A percentile compares a stretch with the other conserved stretches of the same genome.
phyloP scores from a whole-genome alignment of 352 stramenopile species.

The Pythium biforme region DNA sequence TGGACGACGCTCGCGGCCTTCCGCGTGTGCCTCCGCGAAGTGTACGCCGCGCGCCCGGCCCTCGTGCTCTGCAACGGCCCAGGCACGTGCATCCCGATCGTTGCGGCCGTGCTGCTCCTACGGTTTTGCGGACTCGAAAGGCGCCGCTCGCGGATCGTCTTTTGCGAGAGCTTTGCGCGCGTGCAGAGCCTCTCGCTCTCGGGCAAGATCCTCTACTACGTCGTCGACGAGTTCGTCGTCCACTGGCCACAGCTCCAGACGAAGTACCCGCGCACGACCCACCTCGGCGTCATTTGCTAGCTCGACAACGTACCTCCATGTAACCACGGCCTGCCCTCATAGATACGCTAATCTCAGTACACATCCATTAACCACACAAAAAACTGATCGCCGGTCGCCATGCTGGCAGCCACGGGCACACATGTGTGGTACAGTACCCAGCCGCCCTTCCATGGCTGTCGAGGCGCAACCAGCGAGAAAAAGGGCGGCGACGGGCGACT shows the following conservation, averaged over 20 bases:
- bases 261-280: conserved; percentile 79
- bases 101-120: conserved; percentile 79
- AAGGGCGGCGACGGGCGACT: too few relatives aligned
- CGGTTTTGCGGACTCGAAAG: conserved; percentile 71
- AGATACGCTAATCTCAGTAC: too few relatives aligned
- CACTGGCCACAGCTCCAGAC: conserved; percentile 91
- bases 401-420: too few relatives aligned
- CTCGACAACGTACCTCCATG: not conserved
- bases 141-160: conserved; percentile 82
- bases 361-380: too few relatives aligned
- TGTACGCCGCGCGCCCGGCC: conserved; percentile 73
- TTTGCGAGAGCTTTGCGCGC: conserved; percentile 94
- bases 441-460: not conserved
- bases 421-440: not conserved
- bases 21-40: conserved; percentile 65
- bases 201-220: conserved; percentile 91
- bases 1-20: conserved; percentile 86
- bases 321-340: not conserved
- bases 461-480: too few relatives aligned
- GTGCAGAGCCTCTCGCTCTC: conserved; percentile 92
- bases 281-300: conserved; percentile 89
- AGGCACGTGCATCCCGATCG: conserved; percentile 93
- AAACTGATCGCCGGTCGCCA: too few relatives aligned
- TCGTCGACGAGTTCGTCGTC: conserved; percentile 93
- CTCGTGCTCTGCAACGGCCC: conserved; percentile 95